Conservation (phyloP, 176 grass and related monocot genomes). For the sorghum (Sorghum bicolor) region DNA sequence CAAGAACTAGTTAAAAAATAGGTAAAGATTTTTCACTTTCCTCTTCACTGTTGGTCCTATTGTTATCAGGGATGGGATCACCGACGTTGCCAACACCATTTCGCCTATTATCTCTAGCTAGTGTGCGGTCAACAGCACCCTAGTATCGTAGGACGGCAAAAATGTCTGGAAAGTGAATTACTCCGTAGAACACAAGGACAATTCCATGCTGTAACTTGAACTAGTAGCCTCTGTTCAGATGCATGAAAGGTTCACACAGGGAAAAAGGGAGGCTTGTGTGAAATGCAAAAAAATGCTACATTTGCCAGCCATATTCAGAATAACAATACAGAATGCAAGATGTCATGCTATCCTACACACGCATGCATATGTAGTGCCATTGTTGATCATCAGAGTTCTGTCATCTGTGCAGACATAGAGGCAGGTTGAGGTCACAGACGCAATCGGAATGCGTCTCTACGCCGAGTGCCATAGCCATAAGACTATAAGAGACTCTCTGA, state of each 20-base stretch:
- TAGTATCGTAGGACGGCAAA: constrained; percentile 14
- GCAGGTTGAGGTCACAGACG: no score
- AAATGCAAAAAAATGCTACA: no score
- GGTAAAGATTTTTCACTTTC: background rate
- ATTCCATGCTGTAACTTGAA: no score
- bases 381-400: no score
- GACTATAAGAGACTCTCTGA: background rate
- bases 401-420: no score
- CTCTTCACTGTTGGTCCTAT: background rate
- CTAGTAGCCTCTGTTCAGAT: no score
- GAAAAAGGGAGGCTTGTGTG: no score
- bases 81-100: background rate
- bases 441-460: background rate
- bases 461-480: background rate
- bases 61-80: constrained; percentile 12
- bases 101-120: background rate
- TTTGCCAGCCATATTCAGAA: no score
- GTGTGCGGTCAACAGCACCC: constrained; percentile 5
- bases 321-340: no score
- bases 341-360: no score
- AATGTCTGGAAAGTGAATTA: background rate
- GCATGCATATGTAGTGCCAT: no score
- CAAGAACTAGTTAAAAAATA: background rate
- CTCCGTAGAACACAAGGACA: background rate
- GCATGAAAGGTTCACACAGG: no score